phyloP scores from a whole-genome alignment of 495 filamentous ascomycete species.

The Penicillium paxilli region DNA sequence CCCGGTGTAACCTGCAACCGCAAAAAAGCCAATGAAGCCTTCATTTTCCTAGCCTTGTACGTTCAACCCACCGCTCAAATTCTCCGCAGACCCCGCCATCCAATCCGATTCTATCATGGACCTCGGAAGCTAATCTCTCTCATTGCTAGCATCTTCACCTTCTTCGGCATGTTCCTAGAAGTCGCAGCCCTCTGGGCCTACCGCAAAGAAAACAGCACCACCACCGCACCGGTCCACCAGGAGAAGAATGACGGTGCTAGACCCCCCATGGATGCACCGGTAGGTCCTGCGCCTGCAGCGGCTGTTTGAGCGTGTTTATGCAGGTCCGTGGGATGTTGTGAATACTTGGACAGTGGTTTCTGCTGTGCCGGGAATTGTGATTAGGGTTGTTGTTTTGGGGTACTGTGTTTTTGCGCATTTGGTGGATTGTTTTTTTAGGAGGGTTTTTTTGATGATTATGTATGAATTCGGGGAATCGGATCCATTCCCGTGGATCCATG shows the following conservation, averaged over 20 bases:
- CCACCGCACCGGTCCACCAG: constrained; percentile 2
- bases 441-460: not conserved
- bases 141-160: constrained; percentile 36
- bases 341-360: not conserved
- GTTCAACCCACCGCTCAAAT: constrained; percentile 14
- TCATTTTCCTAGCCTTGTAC: constrained; percentile 64
- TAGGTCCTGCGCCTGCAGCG: constrained; percentile 15
- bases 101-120: no score
- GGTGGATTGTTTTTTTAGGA: not conserved
- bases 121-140: not conserved
- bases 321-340: not conserved
- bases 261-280: constrained; percentile 33
- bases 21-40: constrained; percentile 56
- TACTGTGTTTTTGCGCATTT: not conserved
- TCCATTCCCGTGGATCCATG: no score
- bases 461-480: not conserved
- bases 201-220: constrained; percentile 21
- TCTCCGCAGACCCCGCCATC: not conserved
- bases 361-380: not conserved
- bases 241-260: constrained; percentile 28
- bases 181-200: constrained; percentile 51
- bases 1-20: constrained; percentile 27
- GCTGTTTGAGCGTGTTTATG: constrained; percentile 8
- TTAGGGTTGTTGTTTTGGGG: not conserved
- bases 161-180: constrained; percentile 56